Evolutionary conservation across 2,329 filamentous ascomycete genomes (phyloP).

Genomic region (Aspergillus tanneri): DNA sequence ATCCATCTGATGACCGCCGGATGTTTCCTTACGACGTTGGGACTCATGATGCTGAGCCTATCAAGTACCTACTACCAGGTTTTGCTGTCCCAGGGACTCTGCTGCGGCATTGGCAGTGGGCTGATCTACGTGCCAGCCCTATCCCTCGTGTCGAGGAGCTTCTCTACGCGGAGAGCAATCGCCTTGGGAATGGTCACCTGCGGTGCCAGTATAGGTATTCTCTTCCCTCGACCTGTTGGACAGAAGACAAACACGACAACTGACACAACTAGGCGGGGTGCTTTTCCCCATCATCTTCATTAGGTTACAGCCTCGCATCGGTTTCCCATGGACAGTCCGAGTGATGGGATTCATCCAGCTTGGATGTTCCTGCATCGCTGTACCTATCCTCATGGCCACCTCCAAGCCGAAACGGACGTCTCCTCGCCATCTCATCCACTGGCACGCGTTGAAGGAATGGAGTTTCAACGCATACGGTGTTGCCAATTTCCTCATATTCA

Average conservation of each 20-base stretch:
- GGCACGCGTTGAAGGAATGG: constrained; percentile 5
- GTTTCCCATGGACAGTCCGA: constrained; percentile 10
- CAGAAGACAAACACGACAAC: not conserved
- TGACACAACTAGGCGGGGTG: constrained; percentile 2
- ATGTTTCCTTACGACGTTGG: constrained; percentile 41
- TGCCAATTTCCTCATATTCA: constrained; percentile 11
- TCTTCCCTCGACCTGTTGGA: not conserved
- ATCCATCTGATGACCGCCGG: constrained; percentile 39
- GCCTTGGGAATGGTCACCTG: constrained; percentile 56
- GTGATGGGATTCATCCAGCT: constrained; percentile 12
- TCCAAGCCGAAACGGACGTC: not conserved
- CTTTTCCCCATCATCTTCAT: constrained; percentile 16
- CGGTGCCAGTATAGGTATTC: constrained; percentile 36
- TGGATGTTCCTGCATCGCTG: constrained; percentile 5
- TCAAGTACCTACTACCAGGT: constrained; percentile 46
- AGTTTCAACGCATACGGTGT: constrained; percentile 1
- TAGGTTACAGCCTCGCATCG: constrained; percentile 2
- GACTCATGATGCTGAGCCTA: constrained; percentile 47
- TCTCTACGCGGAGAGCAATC: constrained; percentile 51
- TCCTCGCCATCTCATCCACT: constrained; percentile 10
- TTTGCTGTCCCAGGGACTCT: constrained; percentile 47
- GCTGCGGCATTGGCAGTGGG: constrained; percentile 53
- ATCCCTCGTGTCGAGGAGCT: constrained; percentile 61
- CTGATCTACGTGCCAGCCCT: constrained; percentile 59
- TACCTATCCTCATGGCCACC: constrained; percentile 7